These are phyloP conservation scores for Begonia fuchsioides DNA, from an alignment of 306 rosid genomes.

Conservation along the genomic window DNA sequence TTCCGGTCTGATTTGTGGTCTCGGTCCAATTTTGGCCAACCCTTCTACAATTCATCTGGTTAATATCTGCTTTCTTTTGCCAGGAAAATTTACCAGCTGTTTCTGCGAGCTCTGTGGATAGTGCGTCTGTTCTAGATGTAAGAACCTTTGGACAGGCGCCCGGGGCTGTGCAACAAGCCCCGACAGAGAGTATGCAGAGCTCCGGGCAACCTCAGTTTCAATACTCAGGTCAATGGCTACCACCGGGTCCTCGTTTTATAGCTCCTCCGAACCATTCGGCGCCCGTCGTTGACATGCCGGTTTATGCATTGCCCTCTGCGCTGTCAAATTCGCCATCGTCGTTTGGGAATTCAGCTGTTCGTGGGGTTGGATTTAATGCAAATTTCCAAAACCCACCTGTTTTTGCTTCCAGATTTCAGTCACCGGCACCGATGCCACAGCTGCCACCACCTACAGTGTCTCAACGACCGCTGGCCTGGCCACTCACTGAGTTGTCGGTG, in stretches of 20 bases:
- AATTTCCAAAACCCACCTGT: slow-evolving; percentile 26
- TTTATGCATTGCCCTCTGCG: slow-evolving; percentile 28
- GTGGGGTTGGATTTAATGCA: slow-evolving; percentile 27
- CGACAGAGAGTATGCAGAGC: slow-evolving; percentile 21
- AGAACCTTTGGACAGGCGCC: slow-evolving; percentile 18
- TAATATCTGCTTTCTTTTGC: slow-evolving; percentile 13
- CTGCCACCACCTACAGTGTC: slow-evolving; percentile 24
- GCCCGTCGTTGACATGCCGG: slow-evolving; percentile 16
- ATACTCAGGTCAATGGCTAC: slow-evolving; percentile 45
- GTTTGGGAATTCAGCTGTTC: slow-evolving; percentile 41
- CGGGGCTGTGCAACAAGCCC: slow-evolving; percentile 28
- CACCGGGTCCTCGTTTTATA: slow-evolving; percentile 23
- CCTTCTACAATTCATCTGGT: neutral
- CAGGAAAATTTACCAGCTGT: slow-evolving; percentile 61
- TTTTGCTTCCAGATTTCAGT: slow-evolving; percentile 26
- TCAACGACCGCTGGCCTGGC: slow-evolving; percentile 26
- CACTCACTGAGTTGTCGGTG: slow-evolving; percentile 24
- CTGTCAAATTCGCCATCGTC: slow-evolving; percentile 26
- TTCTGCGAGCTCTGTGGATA: slow-evolving; percentile 29
- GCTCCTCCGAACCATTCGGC: slow-evolving; percentile 29
- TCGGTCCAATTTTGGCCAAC: no score
- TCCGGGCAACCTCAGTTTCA: slow-evolving; percentile 30
- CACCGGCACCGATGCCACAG: slow-evolving; percentile 26
- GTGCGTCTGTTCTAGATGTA: slow-evolving; percentile 15
- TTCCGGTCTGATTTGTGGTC: no score